These are phyloP conservation scores for Fistulifera pelliculosa DNA, from an alignment of 108 stramenopile genomes.

Conservation along the genomic window DNA sequence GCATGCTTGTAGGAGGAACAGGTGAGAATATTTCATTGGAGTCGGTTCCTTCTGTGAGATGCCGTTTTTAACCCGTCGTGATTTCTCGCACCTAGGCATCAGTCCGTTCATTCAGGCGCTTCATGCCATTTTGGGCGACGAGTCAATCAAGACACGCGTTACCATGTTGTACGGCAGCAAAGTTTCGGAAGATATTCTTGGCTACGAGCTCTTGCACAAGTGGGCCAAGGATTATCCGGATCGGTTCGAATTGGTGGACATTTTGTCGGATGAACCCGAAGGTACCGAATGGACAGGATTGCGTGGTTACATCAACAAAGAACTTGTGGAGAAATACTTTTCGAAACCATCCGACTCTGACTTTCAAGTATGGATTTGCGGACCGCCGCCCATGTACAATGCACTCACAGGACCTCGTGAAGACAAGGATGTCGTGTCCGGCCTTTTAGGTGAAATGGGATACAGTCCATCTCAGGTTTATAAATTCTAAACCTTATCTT, in stretches of 20 bases:
- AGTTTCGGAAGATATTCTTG: constrained; percentile 72
- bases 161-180: constrained; percentile 79
- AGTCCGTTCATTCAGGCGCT: constrained; percentile 96
- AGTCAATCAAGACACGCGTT: constrained; percentile 28
- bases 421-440: constrained; percentile 59
- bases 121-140: constrained; percentile 80
- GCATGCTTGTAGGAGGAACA: constrained; percentile 96
- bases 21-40: too few relatives aligned
- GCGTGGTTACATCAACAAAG: constrained; percentile 66
- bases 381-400: constrained; percentile 88
- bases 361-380: constrained; percentile 84
- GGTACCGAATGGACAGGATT: constrained; percentile 52
- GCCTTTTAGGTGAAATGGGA: constrained; percentile 78
- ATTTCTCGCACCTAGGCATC: constrained; percentile 40
- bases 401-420: constrained; percentile 80
- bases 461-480: constrained; percentile 81
- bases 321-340: constrained; percentile 50
- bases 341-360: constrained; percentile 46
- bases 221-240: constrained; percentile 35
- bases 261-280: constrained; percentile 64
- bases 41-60: too few relatives aligned
- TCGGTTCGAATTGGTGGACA: constrained; percentile 52
- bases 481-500: constrained; percentile 73
- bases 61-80: too few relatives aligned
- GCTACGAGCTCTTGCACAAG: constrained; percentile 61